Base-by-base conservation (phyloP, 495 filamentous ascomycete genomes). In the Sphaerosporella brunnea region DNA sequence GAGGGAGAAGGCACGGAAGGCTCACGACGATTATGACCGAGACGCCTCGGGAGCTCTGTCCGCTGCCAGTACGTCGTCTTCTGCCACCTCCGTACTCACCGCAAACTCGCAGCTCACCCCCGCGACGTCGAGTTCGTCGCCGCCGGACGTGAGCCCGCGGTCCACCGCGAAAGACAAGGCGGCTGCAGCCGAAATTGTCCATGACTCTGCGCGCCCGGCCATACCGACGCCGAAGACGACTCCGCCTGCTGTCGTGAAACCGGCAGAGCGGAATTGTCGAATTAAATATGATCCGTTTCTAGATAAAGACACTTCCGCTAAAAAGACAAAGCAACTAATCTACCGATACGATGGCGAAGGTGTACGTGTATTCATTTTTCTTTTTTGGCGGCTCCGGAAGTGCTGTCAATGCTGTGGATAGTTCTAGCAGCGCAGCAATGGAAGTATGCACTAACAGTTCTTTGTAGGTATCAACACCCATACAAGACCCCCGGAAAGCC, bases 401-500 rank as follows among this genome's bases (percentile, higher is more conserved):
- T 24, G 41, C 20, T 11, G 28, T 39, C 24, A 16, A 8, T 44
- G 41, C 41, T n/a, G 23, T 24, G 19, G 13, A 46, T 18, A 16
- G 11, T 16, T 30, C 11, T 44, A 13, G 1, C 41, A 44, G 41
- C 11, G 36, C 36, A 16, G 36, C 5, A 39, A 5, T 43, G n/a
- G n/a, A n/a, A n/a, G n/a, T n/a, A n/a, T n/a, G 23, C 20, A 32
- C 53, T 54, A 49, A 59, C 49, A 49, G 23, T 44, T 39, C 43
- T 41, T 44, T 40, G 45, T 42, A 53, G 49, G 30, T 53, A 47
- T 51, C 54, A 24, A 26, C 61, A 62, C 49, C 46, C 47, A 20
- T 58, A 48, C 42, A 51, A 47, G 37, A 64, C 63, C 45, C 60
- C 62, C 47, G 70, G 64, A 48, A 76, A 75, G 58, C 73, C 73